Evolutionary conservation across 371 early-diverging fungal species (phyloP), one percentile per base, ranked within the genome.

Genomic region (Mortierella sp.): DNA sequence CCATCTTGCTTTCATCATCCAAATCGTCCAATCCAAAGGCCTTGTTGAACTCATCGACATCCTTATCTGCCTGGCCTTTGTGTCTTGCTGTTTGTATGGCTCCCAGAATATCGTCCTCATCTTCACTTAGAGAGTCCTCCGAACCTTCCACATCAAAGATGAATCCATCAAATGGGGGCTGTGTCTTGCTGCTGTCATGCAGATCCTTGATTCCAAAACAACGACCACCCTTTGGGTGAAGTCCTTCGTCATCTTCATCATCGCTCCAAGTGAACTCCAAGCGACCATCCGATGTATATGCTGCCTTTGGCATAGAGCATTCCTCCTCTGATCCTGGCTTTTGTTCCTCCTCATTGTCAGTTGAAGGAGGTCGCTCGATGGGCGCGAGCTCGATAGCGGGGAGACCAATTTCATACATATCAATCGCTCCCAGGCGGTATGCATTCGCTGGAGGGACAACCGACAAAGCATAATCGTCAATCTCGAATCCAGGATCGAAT

Each of bases 101-200:
- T 19, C 66, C 60, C 24, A 57, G 46, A 28, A 72, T 66, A 41
- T 72, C 66, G 39, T 66, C 67, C 28, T 67, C 73, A 39, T 72
- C 67, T 27, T 58, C 68, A 16, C 64, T 74, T 53, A 63, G 37
- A 2, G 60, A 67, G 21, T 63, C 63, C 27, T 68, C 76, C 0
- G 68, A 74, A 8, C 31, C 54, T 9, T 73, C 63, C 0, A 63
- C 16, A 16, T 74, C 68, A 46, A 74, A 74, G 19, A 53, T 21
- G 34, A 74, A 74, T n/a, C 68, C 76, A 43, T 74, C 68, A 60
- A 68, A 74, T 1, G 76, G 68, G 22, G 68, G 68, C 14, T 47
- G 60, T 3, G 55, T 47, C 46, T 60, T 74, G 31, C 34, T 47
- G 17, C 60, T 60, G 22, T 74, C 64, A 0, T 53, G 21, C 28